Conservation (phyloP, 148 eudicot species). For the Salicornia ramosissima region DNA sequence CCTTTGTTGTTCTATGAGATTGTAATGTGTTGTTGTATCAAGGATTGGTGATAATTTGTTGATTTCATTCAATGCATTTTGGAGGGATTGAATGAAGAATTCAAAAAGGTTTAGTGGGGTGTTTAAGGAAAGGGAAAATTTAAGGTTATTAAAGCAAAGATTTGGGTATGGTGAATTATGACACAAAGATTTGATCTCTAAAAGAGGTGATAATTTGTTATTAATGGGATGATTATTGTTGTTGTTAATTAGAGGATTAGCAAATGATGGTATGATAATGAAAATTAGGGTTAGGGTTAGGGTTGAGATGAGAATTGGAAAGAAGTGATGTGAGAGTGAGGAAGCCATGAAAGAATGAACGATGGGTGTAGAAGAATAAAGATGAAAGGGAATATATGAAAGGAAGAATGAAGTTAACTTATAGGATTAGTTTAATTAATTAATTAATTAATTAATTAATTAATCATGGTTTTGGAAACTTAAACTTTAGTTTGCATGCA, state of each 20-base stretch:
- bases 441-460: neutral
- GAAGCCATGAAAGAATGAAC: slow-evolving; percentile 32
- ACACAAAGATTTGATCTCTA: slow-evolving; percentile 44
- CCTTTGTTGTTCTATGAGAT: slow-evolving; percentile 50
- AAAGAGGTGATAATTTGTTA: slow-evolving; percentile 16
- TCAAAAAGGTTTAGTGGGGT: slow-evolving; percentile 38
- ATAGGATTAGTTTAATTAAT: too few relatives aligned
- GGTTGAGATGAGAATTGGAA: slow-evolving; percentile 8
- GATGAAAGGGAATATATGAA: too few relatives aligned
- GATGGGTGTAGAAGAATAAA: too few relatives aligned
- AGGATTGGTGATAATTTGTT: slow-evolving; percentile 46
- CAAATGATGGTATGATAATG: neutral
- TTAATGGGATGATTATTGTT: neutral
- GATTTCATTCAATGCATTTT: slow-evolving; percentile 50
- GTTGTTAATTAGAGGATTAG: slow-evolving; percentile 1
- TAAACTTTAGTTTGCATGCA: slow-evolving; percentile 11
- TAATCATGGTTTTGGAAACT: neutral
- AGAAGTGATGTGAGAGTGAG: slow-evolving; percentile 14
- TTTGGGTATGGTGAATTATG: slow-evolving; percentile 70
- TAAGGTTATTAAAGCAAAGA: slow-evolving; percentile 48
- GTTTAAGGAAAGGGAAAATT: slow-evolving; percentile 52
- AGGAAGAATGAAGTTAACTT: neutral
- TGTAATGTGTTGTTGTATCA: slow-evolving; percentile 19
- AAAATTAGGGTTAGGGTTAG: neutral
- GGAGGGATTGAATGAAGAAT: slow-evolving; percentile 57